Base-by-base conservation (phyloP, 192 early-diverging fungal genomes). In the Coemansia sp. region DNA sequence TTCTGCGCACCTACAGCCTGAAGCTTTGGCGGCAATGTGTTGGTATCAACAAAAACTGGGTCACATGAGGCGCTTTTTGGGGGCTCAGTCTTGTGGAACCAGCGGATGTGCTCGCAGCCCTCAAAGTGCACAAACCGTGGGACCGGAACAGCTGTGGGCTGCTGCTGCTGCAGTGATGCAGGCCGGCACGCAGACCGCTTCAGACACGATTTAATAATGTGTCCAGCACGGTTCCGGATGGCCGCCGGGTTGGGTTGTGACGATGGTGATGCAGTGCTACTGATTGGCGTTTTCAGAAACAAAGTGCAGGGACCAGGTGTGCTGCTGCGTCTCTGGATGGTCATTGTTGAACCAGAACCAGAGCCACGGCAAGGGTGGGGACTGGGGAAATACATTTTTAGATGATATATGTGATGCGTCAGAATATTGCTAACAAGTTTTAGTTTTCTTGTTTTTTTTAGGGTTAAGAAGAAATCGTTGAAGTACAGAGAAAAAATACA, bases 41-140 rank as follows among this genome's bases (percentile, higher is more conserved):
- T 33, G 39, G 11, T 37, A 17, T 52, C 30, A 33, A 8, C 9
- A 25, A 47, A 37, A 1, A 41, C 48, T 4, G 62, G 45, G 44
- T 74, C 63, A 30, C 59, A 64, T 37, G 73, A 57, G 1, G 84
- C 84, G 38, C 66, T 64, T 30, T 62, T 63, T 2, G 89, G 84
- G 2, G 73, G 77, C 67, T 90, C 83, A 10, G 71, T 59, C 67
- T 85, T 86, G 62, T 75, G 75, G 70, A 90, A 90, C 43, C 82
- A 67, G 33, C 83, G 83, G 17, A 84, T 69, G 37, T 87, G 83
- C 57, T 88, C 85, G 24, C 86, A 71, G 11, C 77, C 47, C 44
- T 77, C 66, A 65, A 90, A 90, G 53, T 84, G 84, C 19, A 90
- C 89, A 45, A 66, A 83, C 56, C 84, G 86, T 7, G 67, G 63